phyloP scores from a whole-genome alignment of 768 basidiomycete species.

The Lactarius pseudohatsudake region DNA sequence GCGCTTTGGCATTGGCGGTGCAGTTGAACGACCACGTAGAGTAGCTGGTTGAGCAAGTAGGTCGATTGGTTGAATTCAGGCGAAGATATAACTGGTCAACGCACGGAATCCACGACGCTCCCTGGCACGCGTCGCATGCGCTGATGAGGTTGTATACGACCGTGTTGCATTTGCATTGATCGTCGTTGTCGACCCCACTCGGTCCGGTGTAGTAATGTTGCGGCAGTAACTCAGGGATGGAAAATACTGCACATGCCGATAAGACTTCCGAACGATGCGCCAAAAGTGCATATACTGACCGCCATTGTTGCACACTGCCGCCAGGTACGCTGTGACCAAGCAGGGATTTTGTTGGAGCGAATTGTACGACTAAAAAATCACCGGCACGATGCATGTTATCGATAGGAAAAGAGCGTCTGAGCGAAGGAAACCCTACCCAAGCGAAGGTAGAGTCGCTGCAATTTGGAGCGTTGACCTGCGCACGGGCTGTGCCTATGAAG shows the following conservation, averaged over 20 bases:
- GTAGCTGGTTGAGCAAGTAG: conserved; percentile 12
- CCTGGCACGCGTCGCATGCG: conserved; percentile 35
- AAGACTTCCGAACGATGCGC: not conserved
- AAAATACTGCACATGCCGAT: conserved; percentile 9
- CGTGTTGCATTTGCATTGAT: conserved; percentile 32
- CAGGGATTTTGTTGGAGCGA: conserved; percentile 24
- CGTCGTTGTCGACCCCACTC: not conserved
- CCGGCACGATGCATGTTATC: not conserved
- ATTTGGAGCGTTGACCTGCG: conserved; percentile 8
- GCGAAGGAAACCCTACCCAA: conserved; percentile 22
- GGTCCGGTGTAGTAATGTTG: conserved; percentile 21
- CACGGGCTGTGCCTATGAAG: not conserved
- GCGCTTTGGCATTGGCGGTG: not conserved
- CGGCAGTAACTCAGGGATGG: conserved; percentile 5
- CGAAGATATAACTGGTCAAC: conserved; percentile 1
- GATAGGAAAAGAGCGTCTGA: not conserved
- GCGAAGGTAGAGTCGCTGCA: not conserved
- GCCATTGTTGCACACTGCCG: conserved; percentile 16
- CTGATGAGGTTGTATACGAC: conserved; percentile 33
- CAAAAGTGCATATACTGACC: conserved; percentile 6
- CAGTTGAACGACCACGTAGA: conserved; percentile 24
- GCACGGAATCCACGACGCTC: conserved; percentile 16
- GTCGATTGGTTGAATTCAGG: not conserved
- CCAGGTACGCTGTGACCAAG: conserved; percentile 8
- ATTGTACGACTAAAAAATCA: conserved; percentile 11